A percentile compares a stretch with the other conserved stretches of the same genome.
Conservation (phyloP, 345 rosid species). For the Noccaea caerulescens region DNA sequence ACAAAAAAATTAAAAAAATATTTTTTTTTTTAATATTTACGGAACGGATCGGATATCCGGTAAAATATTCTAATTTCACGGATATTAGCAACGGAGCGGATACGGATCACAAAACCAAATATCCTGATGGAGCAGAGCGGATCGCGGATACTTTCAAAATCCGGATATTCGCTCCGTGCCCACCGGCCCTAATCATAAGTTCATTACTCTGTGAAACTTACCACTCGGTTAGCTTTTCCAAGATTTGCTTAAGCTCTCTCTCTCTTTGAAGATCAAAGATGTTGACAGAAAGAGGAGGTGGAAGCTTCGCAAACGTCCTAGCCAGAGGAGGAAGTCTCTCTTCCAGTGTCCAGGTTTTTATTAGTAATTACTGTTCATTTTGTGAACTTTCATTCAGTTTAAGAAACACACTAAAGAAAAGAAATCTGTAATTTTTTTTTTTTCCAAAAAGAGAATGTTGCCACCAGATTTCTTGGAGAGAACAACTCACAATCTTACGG, state of each 20-base stretch:
- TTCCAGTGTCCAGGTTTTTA: neutral
- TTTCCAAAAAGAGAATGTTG: neutral
- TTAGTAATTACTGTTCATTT: neutral
- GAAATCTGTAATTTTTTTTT: neutral
- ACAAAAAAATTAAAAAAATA: too few relatives aligned
- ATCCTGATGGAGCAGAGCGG: too few relatives aligned
- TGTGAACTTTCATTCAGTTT: neutral
- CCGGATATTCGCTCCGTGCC: too few relatives aligned
- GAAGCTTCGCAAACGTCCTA: neutral
- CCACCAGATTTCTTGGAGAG: conserved; percentile 1
- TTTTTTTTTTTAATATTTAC: too few relatives aligned
- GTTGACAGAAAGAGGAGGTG: neutral
- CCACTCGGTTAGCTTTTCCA: neutral
- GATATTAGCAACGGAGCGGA: too few relatives aligned
- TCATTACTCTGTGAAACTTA: too few relatives aligned
- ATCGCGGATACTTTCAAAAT: too few relatives aligned
- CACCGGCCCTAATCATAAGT: too few relatives aligned
- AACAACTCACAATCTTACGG: neutral
- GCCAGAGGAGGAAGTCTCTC: neutral
- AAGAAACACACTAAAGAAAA: neutral
- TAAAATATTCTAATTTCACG: too few relatives aligned
- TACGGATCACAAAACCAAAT: too few relatives aligned
- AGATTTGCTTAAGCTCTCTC: neutral
- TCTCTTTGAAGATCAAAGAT: neutral
- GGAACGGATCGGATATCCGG: too few relatives aligned